phyloP scores from a whole-genome alignment of 306 rosid species.

The Vachellia pachyceras region DNA sequence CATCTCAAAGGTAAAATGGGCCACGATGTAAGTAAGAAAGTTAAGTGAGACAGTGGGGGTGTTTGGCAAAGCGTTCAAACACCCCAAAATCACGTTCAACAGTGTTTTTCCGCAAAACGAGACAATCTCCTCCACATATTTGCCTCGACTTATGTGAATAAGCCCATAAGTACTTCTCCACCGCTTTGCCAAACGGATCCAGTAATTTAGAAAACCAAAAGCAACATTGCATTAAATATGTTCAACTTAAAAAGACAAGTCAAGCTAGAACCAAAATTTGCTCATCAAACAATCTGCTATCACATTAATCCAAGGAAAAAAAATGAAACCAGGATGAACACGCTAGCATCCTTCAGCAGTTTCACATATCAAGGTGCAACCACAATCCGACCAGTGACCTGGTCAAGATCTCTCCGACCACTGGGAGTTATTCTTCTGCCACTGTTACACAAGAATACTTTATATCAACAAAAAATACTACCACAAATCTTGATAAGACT shows the following conservation, averaged over 20 bases:
- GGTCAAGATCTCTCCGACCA: slow-evolving; percentile 51
- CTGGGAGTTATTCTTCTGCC: slow-evolving; percentile 51
- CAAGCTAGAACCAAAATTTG: slow-evolving; percentile 42
- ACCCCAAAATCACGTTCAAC: too few relatives aligned
- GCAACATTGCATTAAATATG: slow-evolving; percentile 13
- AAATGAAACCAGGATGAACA: slow-evolving; percentile 17
- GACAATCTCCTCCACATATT: too few relatives aligned
- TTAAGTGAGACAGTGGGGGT: slow-evolving; percentile 4
- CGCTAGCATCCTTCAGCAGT: not conserved
- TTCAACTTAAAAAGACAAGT: slow-evolving; percentile 31
- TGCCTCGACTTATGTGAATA: too few relatives aligned
- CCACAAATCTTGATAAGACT: not conserved
- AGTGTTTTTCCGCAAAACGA: too few relatives aligned
- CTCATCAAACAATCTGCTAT: slow-evolving; percentile 21
- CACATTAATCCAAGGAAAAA: slow-evolving; percentile 19
- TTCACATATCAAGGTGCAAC: slow-evolving; percentile 42
- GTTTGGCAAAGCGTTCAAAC: too few relatives aligned
- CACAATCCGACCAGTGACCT: slow-evolving; percentile 47
- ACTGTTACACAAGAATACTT: slow-evolving; percentile 29
- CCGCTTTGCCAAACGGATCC: too few relatives aligned
- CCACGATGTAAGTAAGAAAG: not conserved
- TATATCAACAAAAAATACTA: not conserved
- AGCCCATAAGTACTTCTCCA: too few relatives aligned
- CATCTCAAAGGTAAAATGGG: not conserved
- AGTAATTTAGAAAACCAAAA: slow-evolving; percentile 3